Percentiles rank a stretch among this genome's conserved stretches.
These are phyloP conservation scores for Amphibolis antarctica DNA, from an alignment of 106 monocot species.

Conservation along the genomic window DNA sequence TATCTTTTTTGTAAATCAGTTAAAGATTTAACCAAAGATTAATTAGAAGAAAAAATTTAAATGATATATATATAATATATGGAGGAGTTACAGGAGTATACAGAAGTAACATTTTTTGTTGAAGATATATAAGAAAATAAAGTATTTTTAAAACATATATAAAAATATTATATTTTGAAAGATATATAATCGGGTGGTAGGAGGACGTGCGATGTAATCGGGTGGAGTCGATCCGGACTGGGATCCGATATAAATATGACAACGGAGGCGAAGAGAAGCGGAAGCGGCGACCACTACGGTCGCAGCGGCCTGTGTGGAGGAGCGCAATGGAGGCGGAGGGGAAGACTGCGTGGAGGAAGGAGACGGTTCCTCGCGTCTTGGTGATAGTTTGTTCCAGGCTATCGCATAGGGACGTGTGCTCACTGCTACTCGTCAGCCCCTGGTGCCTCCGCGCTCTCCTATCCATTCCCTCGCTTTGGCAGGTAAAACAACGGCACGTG, in stretches of 20 bases:
- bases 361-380: slow-evolving; percentile 40
- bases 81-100: too few species aligned
- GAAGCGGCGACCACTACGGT: background rate
- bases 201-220: too few species aligned
- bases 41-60: too few species aligned
- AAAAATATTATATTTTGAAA: too few species aligned
- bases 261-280: background rate
- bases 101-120: too few species aligned
- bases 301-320: background rate
- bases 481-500: slow-evolving; percentile 25
- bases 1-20: too few species aligned
- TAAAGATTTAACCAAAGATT: too few species aligned
- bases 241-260: background rate
- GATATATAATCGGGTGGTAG: too few species aligned
- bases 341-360: slow-evolving; percentile 31
- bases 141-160: too few species aligned
- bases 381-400: slow-evolving; percentile 40
- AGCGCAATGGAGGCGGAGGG: background rate
- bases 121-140: too few species aligned
- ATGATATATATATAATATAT: too few species aligned
- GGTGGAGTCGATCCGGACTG: background rate
- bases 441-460: slow-evolving; percentile 62
- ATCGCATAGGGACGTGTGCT: slow-evolving; percentile 42
- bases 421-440: slow-evolving; percentile 55
- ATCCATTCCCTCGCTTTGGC: slow-evolving; percentile 53